Conservation (phyloP, 305 asterid species). For the Rubia peregrina region DNA sequence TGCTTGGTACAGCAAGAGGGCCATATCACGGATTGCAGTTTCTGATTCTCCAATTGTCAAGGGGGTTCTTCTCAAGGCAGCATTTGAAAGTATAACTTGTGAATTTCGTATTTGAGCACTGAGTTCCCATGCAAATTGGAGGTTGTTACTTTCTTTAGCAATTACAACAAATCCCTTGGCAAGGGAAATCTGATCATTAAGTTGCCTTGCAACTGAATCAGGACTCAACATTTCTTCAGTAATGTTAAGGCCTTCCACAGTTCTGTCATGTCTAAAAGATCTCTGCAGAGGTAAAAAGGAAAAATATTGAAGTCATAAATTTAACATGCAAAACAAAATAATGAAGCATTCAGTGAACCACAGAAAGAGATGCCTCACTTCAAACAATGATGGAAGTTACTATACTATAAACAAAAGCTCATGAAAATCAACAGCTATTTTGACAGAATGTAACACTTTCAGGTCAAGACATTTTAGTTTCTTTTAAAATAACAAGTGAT, state of each 20-base stretch:
- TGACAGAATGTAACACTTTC: background rate
- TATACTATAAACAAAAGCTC: background rate
- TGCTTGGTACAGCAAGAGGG: slow-evolving; percentile 76
- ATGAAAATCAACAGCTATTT: background rate
- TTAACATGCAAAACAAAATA: background rate
- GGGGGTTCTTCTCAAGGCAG: slow-evolving; percentile 66
- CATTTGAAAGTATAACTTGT: slow-evolving; percentile 64
- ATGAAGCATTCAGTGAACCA: background rate
- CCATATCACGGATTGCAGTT: slow-evolving; percentile 65
- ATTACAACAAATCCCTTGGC: slow-evolving; percentile 68
- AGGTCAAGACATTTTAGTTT: background rate
- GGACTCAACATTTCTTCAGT: slow-evolving; percentile 74
- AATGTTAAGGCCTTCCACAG: slow-evolving; percentile 56
- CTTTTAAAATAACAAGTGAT: background rate
- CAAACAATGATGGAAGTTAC: background rate
- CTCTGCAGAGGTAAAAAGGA: slow-evolving; percentile 36
- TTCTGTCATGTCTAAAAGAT: slow-evolving; percentile 47
- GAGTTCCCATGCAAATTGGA: slow-evolving; percentile 81
- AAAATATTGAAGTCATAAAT: background rate
- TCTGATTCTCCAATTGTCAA: slow-evolving; percentile 60
- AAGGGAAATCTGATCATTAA: slow-evolving; percentile 74
- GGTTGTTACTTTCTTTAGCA: slow-evolving; percentile 72
- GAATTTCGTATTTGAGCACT: slow-evolving; percentile 79
- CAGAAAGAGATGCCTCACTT: background rate
- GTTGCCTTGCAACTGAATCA: slow-evolving; percentile 63